These are phyloP conservation scores for Prosopis cineraria DNA, from an alignment of 306 rosid species.

Conservation along the genomic window DNA sequence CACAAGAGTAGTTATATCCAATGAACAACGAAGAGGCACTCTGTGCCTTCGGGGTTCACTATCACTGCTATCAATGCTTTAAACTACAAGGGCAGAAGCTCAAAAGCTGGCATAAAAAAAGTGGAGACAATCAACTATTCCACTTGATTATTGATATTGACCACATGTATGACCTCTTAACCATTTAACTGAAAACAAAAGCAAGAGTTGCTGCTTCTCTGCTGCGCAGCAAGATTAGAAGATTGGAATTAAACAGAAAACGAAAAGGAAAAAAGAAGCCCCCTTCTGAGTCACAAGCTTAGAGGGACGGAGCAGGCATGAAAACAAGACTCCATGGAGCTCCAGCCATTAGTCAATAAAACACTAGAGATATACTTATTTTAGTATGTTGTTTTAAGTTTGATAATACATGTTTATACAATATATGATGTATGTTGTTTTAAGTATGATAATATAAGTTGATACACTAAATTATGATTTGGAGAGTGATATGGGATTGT, in stretches of 20 bases:
- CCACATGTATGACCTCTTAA: background rate
- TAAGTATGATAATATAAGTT: background rate
- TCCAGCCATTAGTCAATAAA: background rate
- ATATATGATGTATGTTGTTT: background rate
- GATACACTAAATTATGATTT: background rate
- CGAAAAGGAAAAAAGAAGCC: too few relatives aligned
- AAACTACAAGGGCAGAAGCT: too few relatives aligned
- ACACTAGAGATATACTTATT: background rate
- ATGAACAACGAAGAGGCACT: background rate
- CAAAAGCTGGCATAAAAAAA: too few relatives aligned
- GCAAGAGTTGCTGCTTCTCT: background rate
- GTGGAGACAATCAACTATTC: background rate
- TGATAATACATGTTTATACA: too few relatives aligned
- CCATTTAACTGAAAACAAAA: background rate
- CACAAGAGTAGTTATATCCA: slow-evolving; percentile 1
- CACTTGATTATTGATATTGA: background rate
- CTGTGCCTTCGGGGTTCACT: too few relatives aligned
- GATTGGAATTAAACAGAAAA: too few relatives aligned
- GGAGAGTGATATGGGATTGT: background rate
- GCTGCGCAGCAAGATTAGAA: background rate
- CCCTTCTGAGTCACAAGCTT: background rate
- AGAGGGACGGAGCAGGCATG: background rate
- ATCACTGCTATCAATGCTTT: too few relatives aligned
- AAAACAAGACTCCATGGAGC: background rate
- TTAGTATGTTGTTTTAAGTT: background rate